Base-by-base conservation (phyloP, 2,329 filamentous ascomycete species). In the Nothopassalora personata region DNA sequence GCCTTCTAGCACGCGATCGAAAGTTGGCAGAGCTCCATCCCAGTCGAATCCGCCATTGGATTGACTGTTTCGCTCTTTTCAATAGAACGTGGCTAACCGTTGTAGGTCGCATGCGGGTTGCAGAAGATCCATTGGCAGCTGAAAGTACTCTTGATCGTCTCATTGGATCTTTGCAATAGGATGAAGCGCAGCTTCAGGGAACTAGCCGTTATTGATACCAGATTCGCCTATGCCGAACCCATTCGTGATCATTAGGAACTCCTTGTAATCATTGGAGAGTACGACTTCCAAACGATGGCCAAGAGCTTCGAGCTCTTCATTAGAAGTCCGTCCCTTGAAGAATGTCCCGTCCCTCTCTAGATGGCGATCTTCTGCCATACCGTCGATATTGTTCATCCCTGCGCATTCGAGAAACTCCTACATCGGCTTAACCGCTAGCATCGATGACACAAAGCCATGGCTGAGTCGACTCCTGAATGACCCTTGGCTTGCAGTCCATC, bases 1-100 rank as follows among this genome's bases (percentile, higher is more conserved):
- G n/a, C 63, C 39, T 28, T 63, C 45, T 2, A 64, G 47, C 7
- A 61, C 59, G 15, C 55, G 58, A 18, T 59, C 53, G 28, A 60
- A 60, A 8, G 54, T 11, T 13, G 62, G 60, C 4, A 62, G 43
- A 4, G 56, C 46, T 6, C 27, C 55, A n/a, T 52, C 59, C 15
- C 39, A 61, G 13, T 50, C 47, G 19, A 57, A 39, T 5, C 13
- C 18, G 2, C 48, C 53, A 27, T 34, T 45, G n/a, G 30, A 27
- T 10, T 33, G 34, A 8, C 10, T 47, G 8, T 10, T 27, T 11
- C 46, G 18, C 19, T 36, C 2, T 34, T 53, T 54, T 23, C 13
- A 47, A 8, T 50, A 10, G 9, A 13, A 51, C 8, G 31, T 45
- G 4, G 51, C 53, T 6, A 60, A 48, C 2, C 30, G 28, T 33